Evolutionary conservation across 129 eudicot species (phyloP), one percentile per base, ranked within the genome.

Genomic region (Pulicaria dysenterica): DNA sequence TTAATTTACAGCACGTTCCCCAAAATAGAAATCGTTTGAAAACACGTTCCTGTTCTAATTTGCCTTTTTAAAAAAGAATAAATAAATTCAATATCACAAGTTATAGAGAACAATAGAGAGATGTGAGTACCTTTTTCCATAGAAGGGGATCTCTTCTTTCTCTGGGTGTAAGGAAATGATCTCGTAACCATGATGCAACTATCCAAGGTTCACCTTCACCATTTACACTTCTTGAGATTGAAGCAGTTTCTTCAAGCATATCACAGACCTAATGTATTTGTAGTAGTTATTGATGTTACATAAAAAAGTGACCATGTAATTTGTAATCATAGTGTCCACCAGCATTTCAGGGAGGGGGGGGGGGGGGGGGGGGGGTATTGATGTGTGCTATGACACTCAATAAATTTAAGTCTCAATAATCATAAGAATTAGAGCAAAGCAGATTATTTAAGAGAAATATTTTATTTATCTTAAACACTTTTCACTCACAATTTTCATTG

Each of bases 141-240:
- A 94, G 71, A 38, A 59, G 39, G 8, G 91, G 88, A 48, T 90
- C 84, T 70, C 82, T 89, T 81, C 96, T 89, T 85, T 92, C 98
- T 79, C 51, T 86, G 8, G 96, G 91, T 11, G 87, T 76, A 69
- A 92, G 93, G 51, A 92, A 85, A 81, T 89, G 87, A 84, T 92
- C 96, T 67, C 98, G 79, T 79, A 89, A 84, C 95, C 85, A 85
- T 42, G 98, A 92, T 8, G 89, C 95, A 81, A 92, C 89, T 58
- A 92, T 77, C 96, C 98, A 92, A 38, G 96, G 83, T 69, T 92
- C 96, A 69, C 79, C 72, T 57, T 68, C 91, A 43, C 91, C 89
- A 62, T 68, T 63, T 42, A 62, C 62, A 70, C 90, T 80, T 73
- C 85, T 75, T 57, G 96, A 85, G 67, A 48, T 43, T 73, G 87